Base-by-base conservation (phyloP, 768 basidiomycete genomes). In the Hortiboletus flavorubellus region DNA sequence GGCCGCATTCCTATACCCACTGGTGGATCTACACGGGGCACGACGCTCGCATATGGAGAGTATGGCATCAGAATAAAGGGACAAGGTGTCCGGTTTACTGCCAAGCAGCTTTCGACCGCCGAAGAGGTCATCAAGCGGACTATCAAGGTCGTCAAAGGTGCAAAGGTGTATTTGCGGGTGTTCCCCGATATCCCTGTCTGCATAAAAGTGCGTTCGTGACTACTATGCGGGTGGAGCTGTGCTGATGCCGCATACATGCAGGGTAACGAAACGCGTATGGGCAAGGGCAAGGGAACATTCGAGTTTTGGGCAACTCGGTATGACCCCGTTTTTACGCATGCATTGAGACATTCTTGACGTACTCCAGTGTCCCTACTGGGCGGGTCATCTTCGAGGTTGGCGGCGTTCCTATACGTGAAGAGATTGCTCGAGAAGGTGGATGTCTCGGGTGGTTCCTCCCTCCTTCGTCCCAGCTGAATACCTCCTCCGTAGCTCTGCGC, bases 181-280 rank as follows among this genome's bases (percentile, higher is more conserved):
- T 98, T 98, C 75, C 96, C 97, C 5, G 94, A 98, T 73, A 86
- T 97, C 55, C 94, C 95, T 3, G 94, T 99, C 56, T 97, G 95
- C 76, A 86, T 98, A 51, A 98, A 99, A 83, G 93, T 91, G 55
- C 42, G 78, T 64, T 8, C 37, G 15, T 16, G 46, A 30, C 44
- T 46, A 38, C 5, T 16, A 10, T 10, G 15, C 21, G 12, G 7
- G n/a, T 21, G 2, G 10, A 10, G 12, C 6, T 7, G 44, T 41
- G 12, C 12, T 61, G 18, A 67, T 21, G 44, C 34, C 35, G 10
- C 40, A 46, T 46, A 31, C 26, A 15, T 34, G 7, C 56, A 93
- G 91, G 96, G 97, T 51, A 98, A 97, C 64, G 95, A 98, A 73
- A 95, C 93, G 6, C 89, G 97, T 80, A 98, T 98, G 97, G 97